Percentiles rank a stretch among this genome's conserved stretches.
Evolutionary conservation across 805 yeast species (phyloP).

Genomic region (Candida chilensis): DNA sequence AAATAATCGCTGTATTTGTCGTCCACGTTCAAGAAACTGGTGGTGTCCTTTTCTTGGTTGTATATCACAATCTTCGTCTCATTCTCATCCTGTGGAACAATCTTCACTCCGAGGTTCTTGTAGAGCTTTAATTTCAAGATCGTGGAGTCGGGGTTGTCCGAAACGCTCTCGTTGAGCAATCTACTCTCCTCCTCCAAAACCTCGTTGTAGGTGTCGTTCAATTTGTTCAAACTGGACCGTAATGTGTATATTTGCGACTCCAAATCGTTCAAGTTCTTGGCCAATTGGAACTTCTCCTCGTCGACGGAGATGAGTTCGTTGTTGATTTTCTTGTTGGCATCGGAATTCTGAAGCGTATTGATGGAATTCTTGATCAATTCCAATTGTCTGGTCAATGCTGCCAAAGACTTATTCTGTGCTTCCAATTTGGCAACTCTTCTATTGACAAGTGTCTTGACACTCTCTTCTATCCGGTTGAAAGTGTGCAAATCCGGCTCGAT

Average conservation of each 20-base stretch:
- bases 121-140: constrained; percentile 49
- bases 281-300: constrained; percentile 37
- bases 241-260: constrained; percentile 28
- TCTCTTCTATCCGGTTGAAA: constrained; percentile 31
- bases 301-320: constrained; percentile 24
- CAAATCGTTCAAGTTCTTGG: constrained; percentile 42
- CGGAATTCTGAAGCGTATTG: constrained; percentile 14
- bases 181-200: constrained; percentile 20
- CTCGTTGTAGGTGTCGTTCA: constrained; percentile 23
- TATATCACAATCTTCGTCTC: constrained; percentile 36
- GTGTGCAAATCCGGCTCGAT: constrained; percentile 41
- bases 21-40: constrained; percentile 43
- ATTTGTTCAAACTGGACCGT: constrained; percentile 21
- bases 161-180: constrained; percentile 17
- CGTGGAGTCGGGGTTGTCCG: constrained; percentile 30
- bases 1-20: constrained; percentile 56
- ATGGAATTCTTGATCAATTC: constrained; percentile 6
- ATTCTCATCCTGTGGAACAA: constrained; percentile 21
- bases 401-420: constrained; percentile 1
- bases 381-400: constrained; percentile 7
- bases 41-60: constrained; percentile 33
- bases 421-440: constrained; percentile 16
- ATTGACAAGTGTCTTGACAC: constrained; percentile 16
- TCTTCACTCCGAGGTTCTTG: constrained; percentile 48
- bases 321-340: constrained; percentile 15